Percentiles rank a stretch among this genome's conserved stretches.
Conservation (phyloP, 768 basidiomycete species). For the Lactifluus echinatus region DNA sequence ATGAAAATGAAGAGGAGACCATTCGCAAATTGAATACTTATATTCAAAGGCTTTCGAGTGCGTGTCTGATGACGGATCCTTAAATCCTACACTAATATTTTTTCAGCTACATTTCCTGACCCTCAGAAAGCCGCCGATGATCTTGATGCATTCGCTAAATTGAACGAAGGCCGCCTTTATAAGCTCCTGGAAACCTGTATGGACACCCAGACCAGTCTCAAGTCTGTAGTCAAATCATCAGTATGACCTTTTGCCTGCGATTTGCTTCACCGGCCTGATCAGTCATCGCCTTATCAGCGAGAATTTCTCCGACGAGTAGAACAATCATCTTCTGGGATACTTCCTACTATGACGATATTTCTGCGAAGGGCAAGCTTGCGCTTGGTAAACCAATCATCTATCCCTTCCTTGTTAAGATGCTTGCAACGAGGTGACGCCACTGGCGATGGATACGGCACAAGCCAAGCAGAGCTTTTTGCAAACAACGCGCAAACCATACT, state of each 20-base stretch:
- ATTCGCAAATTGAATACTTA: conserved; percentile 44
- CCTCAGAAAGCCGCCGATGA: conserved; percentile 70
- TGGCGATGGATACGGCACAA: conserved; percentile 31
- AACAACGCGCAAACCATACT: conserved; percentile 46
- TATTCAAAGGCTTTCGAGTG: conserved; percentile 55
- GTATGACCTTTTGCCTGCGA: conserved; percentile 33
- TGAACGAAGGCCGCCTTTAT: conserved; percentile 81
- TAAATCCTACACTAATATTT: neutral
- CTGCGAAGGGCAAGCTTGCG: conserved; percentile 63
- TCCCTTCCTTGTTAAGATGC: conserved; percentile 72
- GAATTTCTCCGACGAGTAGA: conserved; percentile 77
- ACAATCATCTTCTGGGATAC: conserved; percentile 50
- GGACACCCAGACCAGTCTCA: conserved; percentile 80
- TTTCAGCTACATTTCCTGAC: conserved; percentile 52
- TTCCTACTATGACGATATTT: conserved; percentile 60
- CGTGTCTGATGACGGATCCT: conserved; percentile 22
- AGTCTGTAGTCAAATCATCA: conserved; percentile 65
- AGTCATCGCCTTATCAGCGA: conserved; percentile 35
- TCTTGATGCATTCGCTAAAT: conserved; percentile 70
- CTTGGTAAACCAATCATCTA: conserved; percentile 76
- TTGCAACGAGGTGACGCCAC: conserved; percentile 36
- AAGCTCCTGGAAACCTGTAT: conserved; percentile 73
- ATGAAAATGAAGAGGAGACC: conserved; percentile 65
- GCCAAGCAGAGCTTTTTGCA: conserved; percentile 31
- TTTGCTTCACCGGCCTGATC: neutral